Base-by-base conservation (phyloP, 148 eudicot species). In the Tetragonia tetragonoides region DNA sequence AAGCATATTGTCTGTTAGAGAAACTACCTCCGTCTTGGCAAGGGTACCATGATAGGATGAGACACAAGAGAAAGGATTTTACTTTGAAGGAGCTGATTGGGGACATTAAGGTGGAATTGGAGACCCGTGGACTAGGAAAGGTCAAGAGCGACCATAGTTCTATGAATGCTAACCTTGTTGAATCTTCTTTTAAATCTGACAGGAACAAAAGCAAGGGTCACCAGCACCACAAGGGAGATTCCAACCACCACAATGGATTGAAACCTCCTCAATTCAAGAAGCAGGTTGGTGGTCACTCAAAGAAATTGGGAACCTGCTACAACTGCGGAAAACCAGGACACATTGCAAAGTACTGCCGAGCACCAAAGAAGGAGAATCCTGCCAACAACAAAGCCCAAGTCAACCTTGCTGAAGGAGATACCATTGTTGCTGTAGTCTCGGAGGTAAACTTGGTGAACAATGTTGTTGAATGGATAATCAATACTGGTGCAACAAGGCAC, bases 401-500 rank as follows among this genome's bases (percentile, higher is more conserved):
- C 18, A 37, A 66, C 9, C n/a, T 66, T 6, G 41, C n/a, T 37
- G 70, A 47, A 23, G 40, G 2, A 3, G 39, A 75, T 10, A 16
- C 23, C 7, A 62, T 41, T 20, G 17, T 16, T 39, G 23, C 16
- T 12, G 12, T 62, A 16, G 61, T 72, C 10, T 72, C 42, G 3
- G 75, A 72, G 59, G n/a, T 72, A 16, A 72, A 72, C 34, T 14
- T 72, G 18, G 42, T 16, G 7, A 23, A n/a, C 14, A 72, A 72
- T 53, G 8, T 6, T 21, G 39, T 34, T 3, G 41, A 72, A 16
- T 72, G 75, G 75, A 53, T 72, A 1, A 12, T 72, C 6, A 47
- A 68, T 20, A 68, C 28, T 5, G 72, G 53, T 2, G 53, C 72
- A 20, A 68, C 72, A 6, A 40, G 51, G 3, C 64, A 72, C 15